Evolutionary conservation across 78 protist genomes (phyloP), one percentile per base, ranked within the genome.

Genomic region (Polysphondylium violaceum): DNA sequence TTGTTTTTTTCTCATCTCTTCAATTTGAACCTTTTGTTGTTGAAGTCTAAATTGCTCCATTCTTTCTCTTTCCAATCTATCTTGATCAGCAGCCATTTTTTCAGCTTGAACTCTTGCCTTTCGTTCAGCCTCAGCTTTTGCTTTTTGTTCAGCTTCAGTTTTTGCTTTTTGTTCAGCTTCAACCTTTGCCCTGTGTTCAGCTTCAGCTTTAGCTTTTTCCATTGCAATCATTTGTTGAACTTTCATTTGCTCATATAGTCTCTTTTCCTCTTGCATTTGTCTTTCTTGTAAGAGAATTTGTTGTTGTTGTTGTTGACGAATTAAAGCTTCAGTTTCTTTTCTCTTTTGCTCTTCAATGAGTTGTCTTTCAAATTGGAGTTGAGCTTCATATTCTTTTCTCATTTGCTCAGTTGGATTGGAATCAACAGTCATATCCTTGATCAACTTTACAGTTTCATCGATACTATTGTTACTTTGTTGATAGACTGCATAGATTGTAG

Each of bases 401-500:
- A 17, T 6, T 56, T 56, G 33, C 16, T 56, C 63, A 4, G 85
- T 63, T 2, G 31, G 53, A 9, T 83, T 63, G 14, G 64, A 60
- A 21, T 83, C 79, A 43, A 36, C 14, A 16, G 56, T 71, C 76
- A 51, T 33, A 16, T 53, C 41, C 8, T 69, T 67, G 5, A 83
- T 55, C 9, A 43, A 17, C n/a, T 69, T 27, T 1, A 71, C 76
- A 8, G 91, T 83, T 21, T 69, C 50, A 11, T 69, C 64, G 12
- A 83, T 55, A 3, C 60, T 68, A 17, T 74, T 74, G 33, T 67
- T 67, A 19, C 55, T 38, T 17, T 21, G 51, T 27, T 67, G 50
- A 31, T 83, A 65, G 31, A 83, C 61, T 19, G 40, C 79, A 67
- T 40, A 83, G 36, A 83, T 83, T 4, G 91, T 59, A 0, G 91